Base-by-base conservation (phyloP, 1,284 basidiomycete species). In the Microbotryum saponariae region DNA sequence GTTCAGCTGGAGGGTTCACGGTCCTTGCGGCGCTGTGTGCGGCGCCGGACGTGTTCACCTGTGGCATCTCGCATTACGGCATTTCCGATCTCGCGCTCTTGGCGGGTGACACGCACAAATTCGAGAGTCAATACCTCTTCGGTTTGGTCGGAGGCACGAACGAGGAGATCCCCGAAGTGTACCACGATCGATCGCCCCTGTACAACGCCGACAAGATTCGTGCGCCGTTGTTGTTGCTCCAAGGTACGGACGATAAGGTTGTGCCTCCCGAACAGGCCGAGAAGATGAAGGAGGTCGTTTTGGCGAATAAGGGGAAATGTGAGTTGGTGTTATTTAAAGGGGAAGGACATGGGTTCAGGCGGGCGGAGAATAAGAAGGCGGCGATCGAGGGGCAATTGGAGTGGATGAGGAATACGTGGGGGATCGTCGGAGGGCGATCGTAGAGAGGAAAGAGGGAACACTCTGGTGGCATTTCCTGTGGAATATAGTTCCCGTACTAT, bases 1-100 rank as follows among this genome's bases (percentile, higher is more conserved):
- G 78, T 0, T 85, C 83, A 16, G 79, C 70, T 55, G 85, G 85
- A 3, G 85, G 86, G 0, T 84, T 79, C 66, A 84, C 84, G 1
- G 78, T 79, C 3, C 78, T 86, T 10, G 78, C 79, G 0, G 76
- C 81, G 0, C 73, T 85, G 12, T 77, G 79, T 14, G 74, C 65
- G 14, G 47, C 64, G 29, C 70, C 74, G 7, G 74, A 69, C 5
- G 73, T 78, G 6, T 83, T 82, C 63, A 78, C 79, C 1, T 81
- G 79, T 4, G 82, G 79, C 0, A 79, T 78, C 0, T 80, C 81
- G 0, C 73, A 73, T 25, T 86, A 79, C 67, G 85, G 85, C 0
- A 74, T 86, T 23, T 80, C 80, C 0, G 81, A 85, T 62, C 71
- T 86, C 18, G 71, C 71, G 2, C 74, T 75, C 23, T 76, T 86